Base-by-base conservation (phyloP, 768 basidiomycete genomes). In the Tulasnella sp. region DNA sequence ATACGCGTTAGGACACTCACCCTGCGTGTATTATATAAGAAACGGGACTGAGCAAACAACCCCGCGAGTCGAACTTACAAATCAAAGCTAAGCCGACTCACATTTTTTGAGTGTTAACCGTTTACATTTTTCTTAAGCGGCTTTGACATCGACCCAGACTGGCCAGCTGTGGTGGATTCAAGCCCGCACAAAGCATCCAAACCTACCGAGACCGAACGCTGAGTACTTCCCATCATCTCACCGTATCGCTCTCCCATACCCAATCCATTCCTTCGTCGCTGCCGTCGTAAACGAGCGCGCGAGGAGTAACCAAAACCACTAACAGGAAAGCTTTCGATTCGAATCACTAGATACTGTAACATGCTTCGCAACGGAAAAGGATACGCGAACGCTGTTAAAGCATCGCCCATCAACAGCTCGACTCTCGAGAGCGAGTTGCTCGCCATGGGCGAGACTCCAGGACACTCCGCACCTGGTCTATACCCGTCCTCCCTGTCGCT, bases 81-180 rank as follows among this genome's bases (percentile, higher is more conserved):
- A 5, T 48, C 18, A 3, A 54, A 54, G 50, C 50, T 54, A 54
- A 54, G 50, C 50, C 50, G 24, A 54, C 50, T 54, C 50, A 54
- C 50, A 46, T 54, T 54, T 54, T 54, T 54, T 54, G 50, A 54
- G 50, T 54, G 50, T 54, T n/a, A 54, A 54, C 50, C 50, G 50
- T 54, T 54, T 54, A 54, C 9, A 54, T 22, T 22, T 54, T 54
- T 22, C 3, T 54, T n/a, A n/a, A 54, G 50, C 50, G 24, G 50
- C 50, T 54, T 54, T 54, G 50, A 54, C 24, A 54, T 54, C 50
- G 9, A 54, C 50, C 50, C 50, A 54, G 50, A 54, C 1, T 54
- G 50, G 50, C 50, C 50, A 54, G 50, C 50, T 54, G 50, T 54
- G 50, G 50, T 54, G 22, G 50, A 54, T 54, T 54, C 50, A 54